Conservation (phyloP, 352 stramenopile species). For the Phytophthora meadii region DNA sequence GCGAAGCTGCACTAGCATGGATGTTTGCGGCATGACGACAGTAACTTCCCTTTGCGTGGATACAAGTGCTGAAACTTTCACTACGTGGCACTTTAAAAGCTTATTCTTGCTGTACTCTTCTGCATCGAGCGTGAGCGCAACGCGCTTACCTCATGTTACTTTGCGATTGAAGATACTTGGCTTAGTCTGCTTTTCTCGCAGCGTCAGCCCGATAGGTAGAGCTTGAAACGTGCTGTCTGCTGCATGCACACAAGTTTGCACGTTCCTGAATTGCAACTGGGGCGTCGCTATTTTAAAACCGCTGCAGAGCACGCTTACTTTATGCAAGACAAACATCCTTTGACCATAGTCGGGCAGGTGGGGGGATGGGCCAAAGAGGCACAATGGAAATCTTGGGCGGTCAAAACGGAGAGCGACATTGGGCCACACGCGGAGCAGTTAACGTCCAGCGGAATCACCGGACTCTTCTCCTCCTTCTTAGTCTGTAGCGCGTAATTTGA, state of each 20-base stretch:
- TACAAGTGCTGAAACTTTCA: slow-evolving; percentile 2
- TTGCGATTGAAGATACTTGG: slow-evolving; percentile 15
- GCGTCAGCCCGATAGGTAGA: no score
- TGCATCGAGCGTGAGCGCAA: slow-evolving; percentile 6
- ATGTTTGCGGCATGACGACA: slow-evolving; percentile 1
- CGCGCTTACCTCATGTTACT: slow-evolving; percentile 9
- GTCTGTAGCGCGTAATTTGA: slow-evolving; percentile 20
- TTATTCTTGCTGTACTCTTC: slow-evolving; percentile 39
- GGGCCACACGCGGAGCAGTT: slow-evolving; percentile 22
- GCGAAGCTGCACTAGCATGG: not conserved
- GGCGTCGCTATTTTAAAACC: no score
- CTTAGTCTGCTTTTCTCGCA: no score
- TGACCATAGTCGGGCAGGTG: not conserved
- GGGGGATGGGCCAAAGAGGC: slow-evolving; percentile 26
- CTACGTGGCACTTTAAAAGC: slow-evolving; percentile 24
- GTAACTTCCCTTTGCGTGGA: slow-evolving; percentile 3
- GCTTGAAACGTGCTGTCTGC: no score
- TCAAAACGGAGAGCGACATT: slow-evolving; percentile 11
- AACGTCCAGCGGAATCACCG: slow-evolving; percentile 26
- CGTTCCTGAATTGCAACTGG: no score
- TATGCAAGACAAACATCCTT: slow-evolving; percentile 27
- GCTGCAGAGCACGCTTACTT: not conserved
- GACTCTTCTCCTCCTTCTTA: slow-evolving; percentile 36
- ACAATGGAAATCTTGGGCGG: slow-evolving; percentile 24
- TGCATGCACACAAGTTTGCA: no score